A percentile compares a stretch with the other conserved stretches of the same genome.
Conservation (phyloP, 345 rosid genomes). For the Eucalyptus victrix region DNA sequence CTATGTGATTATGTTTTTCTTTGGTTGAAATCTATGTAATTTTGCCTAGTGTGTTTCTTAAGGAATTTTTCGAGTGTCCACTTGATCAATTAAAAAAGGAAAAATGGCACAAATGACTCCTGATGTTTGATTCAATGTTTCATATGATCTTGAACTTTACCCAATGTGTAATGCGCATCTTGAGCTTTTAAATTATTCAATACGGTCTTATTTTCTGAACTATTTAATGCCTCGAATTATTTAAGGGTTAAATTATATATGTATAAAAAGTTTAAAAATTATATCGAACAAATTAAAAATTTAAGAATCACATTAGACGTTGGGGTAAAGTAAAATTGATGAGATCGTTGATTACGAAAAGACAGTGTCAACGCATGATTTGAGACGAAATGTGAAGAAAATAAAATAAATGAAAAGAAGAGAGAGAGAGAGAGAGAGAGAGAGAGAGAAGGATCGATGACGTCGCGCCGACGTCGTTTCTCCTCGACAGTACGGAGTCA, state of each 20-base stretch:
- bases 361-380: neutral
- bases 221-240: no score
- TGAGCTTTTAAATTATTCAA: no score
- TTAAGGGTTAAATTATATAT: no score
- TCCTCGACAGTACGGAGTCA: neutral
- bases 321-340: no score
- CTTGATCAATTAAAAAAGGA: neutral
- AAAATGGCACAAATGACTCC: accelerated
- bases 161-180: no score
- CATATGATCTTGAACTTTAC: no score
- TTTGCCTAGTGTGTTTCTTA: neutral
- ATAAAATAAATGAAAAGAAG: no score
- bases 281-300: no score
- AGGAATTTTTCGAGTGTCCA: neutral
- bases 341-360: neutral
- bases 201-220: accelerated
- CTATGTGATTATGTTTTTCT: neutral
- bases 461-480: neutral
- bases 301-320: accelerated
- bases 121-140: no score
- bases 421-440: no score
- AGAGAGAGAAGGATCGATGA: neutral
- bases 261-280: accelerated
- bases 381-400: accelerated
- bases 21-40: neutral